These are phyloP conservation scores for Onygenales sp. DNA, from an alignment of 2,329 filamentous ascomycete species.

Conservation along the genomic window DNA sequence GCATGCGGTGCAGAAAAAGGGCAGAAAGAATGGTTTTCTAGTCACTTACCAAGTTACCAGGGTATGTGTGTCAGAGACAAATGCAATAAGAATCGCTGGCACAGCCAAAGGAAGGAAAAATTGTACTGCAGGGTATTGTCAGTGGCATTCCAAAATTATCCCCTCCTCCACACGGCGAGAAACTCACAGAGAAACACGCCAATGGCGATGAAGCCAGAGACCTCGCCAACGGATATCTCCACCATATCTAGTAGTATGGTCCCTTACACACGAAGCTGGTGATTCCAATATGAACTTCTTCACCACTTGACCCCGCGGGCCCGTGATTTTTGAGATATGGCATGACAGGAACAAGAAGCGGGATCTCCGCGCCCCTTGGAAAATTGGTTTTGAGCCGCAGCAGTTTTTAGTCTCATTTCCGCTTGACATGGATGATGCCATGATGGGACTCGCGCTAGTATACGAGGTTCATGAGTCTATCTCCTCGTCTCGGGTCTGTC, in stretches of 20 bases:
- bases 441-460: too few species aligned
- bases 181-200: slow-evolving; percentile 22
- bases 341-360: too few species aligned
- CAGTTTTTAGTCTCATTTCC: too few species aligned
- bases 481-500: too few species aligned
- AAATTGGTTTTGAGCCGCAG: too few species aligned
- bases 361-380: too few species aligned
- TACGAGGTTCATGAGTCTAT: too few species aligned
- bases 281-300: too few species aligned
- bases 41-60: slow-evolving; percentile 15
- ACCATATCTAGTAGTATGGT: not conserved
- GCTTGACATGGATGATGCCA: too few species aligned
- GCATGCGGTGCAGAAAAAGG: not conserved
- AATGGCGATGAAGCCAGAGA: slow-evolving; percentile 31
- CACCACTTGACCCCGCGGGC: too few species aligned
- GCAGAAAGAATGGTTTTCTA: not conserved
- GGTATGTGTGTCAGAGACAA: slow-evolving; percentile 26
- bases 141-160: not conserved
- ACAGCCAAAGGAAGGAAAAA: slow-evolving; percentile 27
- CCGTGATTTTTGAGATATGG: too few species aligned
- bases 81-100: slow-evolving; percentile 26
- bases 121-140: slow-evolving; percentile 19
- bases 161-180: not conserved
- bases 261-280: not conserved
- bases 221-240: slow-evolving; percentile 24